These are phyloP conservation scores for Fusarium marasasianum DNA, from an alignment of 2,329 filamentous ascomycete genomes.

Conservation along the genomic window DNA sequence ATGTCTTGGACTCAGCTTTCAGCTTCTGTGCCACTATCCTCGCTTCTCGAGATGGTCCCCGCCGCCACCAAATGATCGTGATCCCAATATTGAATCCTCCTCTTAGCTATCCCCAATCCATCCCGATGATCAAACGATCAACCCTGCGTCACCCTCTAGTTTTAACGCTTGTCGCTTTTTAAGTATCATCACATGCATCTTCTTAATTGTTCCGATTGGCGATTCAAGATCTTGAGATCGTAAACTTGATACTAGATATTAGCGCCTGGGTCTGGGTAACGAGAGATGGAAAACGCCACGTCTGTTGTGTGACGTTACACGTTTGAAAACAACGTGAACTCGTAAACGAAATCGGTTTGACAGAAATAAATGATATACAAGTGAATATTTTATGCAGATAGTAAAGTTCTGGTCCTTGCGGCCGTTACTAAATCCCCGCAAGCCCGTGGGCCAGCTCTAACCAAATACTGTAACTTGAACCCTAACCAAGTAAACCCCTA, in stretches of 20 bases:
- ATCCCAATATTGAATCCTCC: neutral
- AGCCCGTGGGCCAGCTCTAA: constrained; percentile 15
- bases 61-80: constrained; percentile 29
- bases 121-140: constrained; percentile 17
- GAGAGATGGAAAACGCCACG: neutral
- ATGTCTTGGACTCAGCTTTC: constrained; percentile 11
- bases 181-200: constrained; percentile 6
- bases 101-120: neutral
- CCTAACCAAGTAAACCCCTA: constrained; percentile 16
- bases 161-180: constrained; percentile 8
- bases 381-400: constrained; percentile 20
- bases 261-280: neutral
- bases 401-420: constrained; percentile 15
- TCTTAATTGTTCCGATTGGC: constrained; percentile 21
- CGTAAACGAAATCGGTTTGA: neutral
- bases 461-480: neutral
- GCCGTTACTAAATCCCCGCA: constrained; percentile 14
- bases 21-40: constrained; percentile 10
- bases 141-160: constrained; percentile 12
- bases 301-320: neutral
- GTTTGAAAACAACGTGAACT: neutral
- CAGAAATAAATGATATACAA: constrained; percentile 15
- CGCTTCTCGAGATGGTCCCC: constrained; percentile 8
- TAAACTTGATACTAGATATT: constrained; percentile 3
- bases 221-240: constrained; percentile 8